These are phyloP conservation scores for Penicillium sp. DNA, from an alignment of 2,329 filamentous ascomycete genomes.

Conservation along the genomic window DNA sequence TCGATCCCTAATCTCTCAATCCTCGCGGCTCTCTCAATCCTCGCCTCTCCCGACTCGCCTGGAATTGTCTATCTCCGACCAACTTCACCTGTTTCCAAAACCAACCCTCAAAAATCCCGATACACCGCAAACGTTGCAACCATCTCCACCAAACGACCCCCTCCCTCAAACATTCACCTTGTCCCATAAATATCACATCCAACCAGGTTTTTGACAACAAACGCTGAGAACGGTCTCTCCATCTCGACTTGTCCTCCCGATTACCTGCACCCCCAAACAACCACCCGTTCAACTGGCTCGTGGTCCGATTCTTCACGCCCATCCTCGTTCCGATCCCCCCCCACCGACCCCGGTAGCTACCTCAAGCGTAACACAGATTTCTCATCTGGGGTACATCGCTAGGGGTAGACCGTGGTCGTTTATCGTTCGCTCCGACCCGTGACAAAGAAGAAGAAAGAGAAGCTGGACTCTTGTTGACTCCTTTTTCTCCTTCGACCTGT, in stretches of 20 bases:
- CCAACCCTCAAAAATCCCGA: background rate
- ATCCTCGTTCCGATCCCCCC: conserved; percentile 14
- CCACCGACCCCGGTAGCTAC: conserved; percentile 34
- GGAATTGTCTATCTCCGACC: background rate
- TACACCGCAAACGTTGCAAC: conserved; percentile 3
- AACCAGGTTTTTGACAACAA: background rate
- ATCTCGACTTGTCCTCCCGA: conserved; percentile 13
- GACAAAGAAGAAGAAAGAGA: background rate
- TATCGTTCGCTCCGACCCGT: conserved; percentile 15
- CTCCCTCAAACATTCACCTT: background rate
- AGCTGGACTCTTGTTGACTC: background rate
- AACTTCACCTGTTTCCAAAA: background rate
- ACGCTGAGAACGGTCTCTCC: background rate
- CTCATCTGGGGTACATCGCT: conserved; percentile 40
- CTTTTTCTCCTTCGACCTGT: conserved; percentile 2
- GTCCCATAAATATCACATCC: background rate
- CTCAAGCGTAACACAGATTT: conserved; percentile 42
- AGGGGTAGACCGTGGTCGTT: conserved; percentile 38
- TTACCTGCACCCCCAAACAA: conserved; percentile 9
- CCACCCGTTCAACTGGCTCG: conserved; percentile 12
- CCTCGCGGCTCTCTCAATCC: background rate
- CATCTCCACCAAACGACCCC: conserved; percentile 1
- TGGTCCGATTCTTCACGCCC: conserved; percentile 17
- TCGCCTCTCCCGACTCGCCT: background rate
- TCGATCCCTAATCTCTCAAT: background rate